A percentile compares a stretch with the other conserved stretches of the same genome.
Evolutionary conservation across 192 early-diverging fungal species (phyloP).

Genomic region (Coemansia interrupta): DNA sequence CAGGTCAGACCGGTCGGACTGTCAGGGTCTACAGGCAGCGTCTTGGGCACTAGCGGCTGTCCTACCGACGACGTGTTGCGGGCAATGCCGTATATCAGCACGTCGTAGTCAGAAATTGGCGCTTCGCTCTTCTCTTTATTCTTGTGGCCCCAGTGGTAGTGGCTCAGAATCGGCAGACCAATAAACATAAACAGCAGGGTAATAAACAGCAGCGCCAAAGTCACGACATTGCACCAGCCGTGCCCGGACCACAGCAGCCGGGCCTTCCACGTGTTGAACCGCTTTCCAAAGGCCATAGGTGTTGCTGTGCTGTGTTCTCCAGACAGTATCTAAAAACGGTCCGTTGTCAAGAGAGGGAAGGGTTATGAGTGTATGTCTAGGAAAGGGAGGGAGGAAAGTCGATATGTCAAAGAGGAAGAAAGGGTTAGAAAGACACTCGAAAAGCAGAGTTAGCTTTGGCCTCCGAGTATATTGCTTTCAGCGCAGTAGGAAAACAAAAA

Average conservation of each 20-base stretch:
- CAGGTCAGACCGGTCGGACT: conserved; percentile 37
- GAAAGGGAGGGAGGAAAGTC: no score
- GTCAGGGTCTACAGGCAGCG: conserved; percentile 50
- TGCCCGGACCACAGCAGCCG: conserved; percentile 48
- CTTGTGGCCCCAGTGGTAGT: conserved; percentile 48
- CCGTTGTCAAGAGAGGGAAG: background rate
- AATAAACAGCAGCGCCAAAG: conserved; percentile 39
- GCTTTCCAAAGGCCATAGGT: conserved; percentile 32
- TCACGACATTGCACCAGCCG: conserved; percentile 55
- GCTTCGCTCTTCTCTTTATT: conserved; percentile 2
- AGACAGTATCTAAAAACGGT: no score
- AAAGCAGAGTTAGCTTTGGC: no score
- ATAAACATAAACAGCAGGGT: conserved; percentile 53
- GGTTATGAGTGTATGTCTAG: background rate
- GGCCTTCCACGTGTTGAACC: conserved; percentile 34
- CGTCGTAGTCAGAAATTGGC: conserved; percentile 41
- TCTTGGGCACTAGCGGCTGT: conserved; percentile 39
- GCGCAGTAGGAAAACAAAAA: no score
- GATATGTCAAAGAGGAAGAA: no score
- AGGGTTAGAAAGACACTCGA: no score
- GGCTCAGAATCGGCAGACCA: conserved; percentile 46
- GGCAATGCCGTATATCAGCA: conserved; percentile 24
- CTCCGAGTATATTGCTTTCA: no score
- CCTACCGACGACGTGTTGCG: conserved; percentile 27
- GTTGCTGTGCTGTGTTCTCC: no score